Percentiles rank a stretch among this genome's conserved stretches.
Conservation (phyloP, 805 yeast species). For the Saccharomycopsis capsularis region DNA sequence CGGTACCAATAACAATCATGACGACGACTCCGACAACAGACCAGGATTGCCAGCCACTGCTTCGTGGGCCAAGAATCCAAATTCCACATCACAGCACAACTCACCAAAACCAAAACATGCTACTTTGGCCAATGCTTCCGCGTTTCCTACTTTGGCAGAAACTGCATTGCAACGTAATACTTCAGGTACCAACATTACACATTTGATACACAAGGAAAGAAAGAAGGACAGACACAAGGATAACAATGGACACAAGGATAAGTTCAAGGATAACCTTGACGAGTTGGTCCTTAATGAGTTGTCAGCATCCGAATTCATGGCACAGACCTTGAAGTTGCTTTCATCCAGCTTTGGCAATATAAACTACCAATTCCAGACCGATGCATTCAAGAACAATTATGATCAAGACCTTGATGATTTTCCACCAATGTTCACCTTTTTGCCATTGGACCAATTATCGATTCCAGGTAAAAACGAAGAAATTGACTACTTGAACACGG, state of each 20-base stretch:
- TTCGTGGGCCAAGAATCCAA: constrained; percentile 47
- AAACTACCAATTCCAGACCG: constrained; percentile 34
- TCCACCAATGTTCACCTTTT: constrained; percentile 47
- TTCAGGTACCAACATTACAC: constrained; percentile 23
- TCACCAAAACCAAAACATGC: constrained; percentile 22
- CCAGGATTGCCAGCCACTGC: constrained; percentile 65
- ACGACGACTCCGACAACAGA: constrained; percentile 7
- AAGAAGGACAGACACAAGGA: constrained; percentile 27
- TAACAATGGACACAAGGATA: constrained; percentile 29
- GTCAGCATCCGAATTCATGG: constrained; percentile 41
- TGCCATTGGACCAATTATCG: constrained; percentile 27
- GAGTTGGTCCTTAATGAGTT: constrained; percentile 43
- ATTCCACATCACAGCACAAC: constrained; percentile 27
- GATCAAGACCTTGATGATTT: constrained; percentile 21
- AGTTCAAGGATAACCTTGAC: constrained; percentile 36
- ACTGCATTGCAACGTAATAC: constrained; percentile 32
- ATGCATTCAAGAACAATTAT: constrained; percentile 26
- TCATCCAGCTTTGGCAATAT: constrained; percentile 30
- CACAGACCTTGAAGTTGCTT: constrained; percentile 39
- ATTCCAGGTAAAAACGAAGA: constrained; percentile 5
- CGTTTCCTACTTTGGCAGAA: constrained; percentile 56
- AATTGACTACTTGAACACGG: constrained; percentile 10
- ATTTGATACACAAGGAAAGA: constrained; percentile 25
- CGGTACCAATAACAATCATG: background rate
- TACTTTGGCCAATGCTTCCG: constrained; percentile 36